Percentiles rank a stretch among this genome's conserved stretches.
These are phyloP conservation scores for Mycena epipterygia DNA, from an alignment of 768 basidiomycete species.

Conservation along the genomic window DNA sequence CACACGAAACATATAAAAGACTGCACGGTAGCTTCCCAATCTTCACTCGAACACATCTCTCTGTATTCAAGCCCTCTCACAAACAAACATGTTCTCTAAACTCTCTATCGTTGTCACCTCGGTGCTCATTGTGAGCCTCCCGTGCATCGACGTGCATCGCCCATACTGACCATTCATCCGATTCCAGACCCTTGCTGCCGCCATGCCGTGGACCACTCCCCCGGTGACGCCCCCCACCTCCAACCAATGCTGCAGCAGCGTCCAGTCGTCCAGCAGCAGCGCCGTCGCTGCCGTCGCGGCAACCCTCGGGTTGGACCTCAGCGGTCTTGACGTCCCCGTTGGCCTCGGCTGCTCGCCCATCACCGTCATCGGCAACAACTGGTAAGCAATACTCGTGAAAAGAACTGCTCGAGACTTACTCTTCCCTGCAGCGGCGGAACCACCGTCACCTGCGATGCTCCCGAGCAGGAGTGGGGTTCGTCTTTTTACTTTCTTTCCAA, in stretches of 20 bases:
- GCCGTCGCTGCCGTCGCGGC: constrained; percentile 18
- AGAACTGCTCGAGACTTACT: neutral
- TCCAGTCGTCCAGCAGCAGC: constrained; percentile 23
- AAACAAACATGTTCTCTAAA: too few species aligned
- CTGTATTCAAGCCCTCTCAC: too few species aligned
- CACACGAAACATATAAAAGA: too few species aligned
- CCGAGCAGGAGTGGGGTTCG: constrained; percentile 24
- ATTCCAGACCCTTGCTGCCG: constrained; percentile 32
- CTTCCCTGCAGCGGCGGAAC: neutral
- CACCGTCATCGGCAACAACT: constrained; percentile 30
- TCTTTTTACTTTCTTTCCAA: neutral
- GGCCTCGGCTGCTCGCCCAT: constrained; percentile 33
- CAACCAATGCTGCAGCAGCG: constrained; percentile 31
- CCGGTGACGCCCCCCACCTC: constrained; percentile 30
- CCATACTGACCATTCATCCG: neutral
- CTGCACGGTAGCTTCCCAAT: too few species aligned
- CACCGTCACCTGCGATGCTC: constrained; percentile 12
- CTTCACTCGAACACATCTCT: too few species aligned
- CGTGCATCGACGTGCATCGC: neutral
- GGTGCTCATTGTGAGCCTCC: constrained; percentile 6
- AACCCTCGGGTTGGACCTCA: constrained; percentile 18
- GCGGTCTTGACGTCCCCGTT: constrained; percentile 23
- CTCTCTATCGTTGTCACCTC: constrained; percentile 10
- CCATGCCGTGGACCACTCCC: constrained; percentile 13
- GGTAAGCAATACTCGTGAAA: neutral